Percentiles rank a stretch among this genome's conserved stretches.
Evolutionary conservation across 495 filamentous ascomycete species (phyloP).

Genomic region (Aspergillus incahuasiensis): DNA sequence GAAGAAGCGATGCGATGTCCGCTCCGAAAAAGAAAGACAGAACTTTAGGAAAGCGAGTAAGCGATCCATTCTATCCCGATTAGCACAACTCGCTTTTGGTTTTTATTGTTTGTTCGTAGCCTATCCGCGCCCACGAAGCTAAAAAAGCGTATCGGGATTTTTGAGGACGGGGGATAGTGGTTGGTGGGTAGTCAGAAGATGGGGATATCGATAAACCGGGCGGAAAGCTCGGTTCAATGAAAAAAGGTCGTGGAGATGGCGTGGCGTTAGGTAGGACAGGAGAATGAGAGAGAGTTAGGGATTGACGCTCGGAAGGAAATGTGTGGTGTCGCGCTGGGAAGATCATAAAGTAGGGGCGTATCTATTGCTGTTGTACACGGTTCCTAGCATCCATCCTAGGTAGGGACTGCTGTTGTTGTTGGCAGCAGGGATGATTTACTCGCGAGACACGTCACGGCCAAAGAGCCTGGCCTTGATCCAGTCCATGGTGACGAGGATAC

Average conservation of each 20-base stretch:
- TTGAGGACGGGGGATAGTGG: conserved; percentile 5
- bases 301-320: conserved; percentile 10
- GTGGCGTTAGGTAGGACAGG: conserved; percentile 13
- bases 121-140: not conserved
- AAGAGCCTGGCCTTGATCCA: conserved; percentile 96
- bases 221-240: conserved; percentile 2
- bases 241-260: conserved; percentile 12
- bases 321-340: conserved; percentile 14
- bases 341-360: conserved; percentile 19
- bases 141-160: not conserved
- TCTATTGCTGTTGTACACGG: conserved; percentile 16
- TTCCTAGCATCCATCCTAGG: conserved; percentile 3
- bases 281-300: conserved; percentile 5
- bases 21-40: not conserved
- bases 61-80: not conserved
- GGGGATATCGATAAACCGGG: conserved; percentile 3
- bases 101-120: not conserved
- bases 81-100: not conserved
- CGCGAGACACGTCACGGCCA: conserved; percentile 90
- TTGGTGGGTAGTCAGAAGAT: conserved; percentile 1
- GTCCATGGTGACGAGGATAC: conserved; percentile 85
- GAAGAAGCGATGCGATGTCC: not conserved
- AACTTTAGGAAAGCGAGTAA: not conserved
- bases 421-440: conserved; percentile 48
- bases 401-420: not conserved